phyloP scores from a whole-genome alignment of 1,139 yeast species.

The Debaryomycetaceae sp. region DNA sequence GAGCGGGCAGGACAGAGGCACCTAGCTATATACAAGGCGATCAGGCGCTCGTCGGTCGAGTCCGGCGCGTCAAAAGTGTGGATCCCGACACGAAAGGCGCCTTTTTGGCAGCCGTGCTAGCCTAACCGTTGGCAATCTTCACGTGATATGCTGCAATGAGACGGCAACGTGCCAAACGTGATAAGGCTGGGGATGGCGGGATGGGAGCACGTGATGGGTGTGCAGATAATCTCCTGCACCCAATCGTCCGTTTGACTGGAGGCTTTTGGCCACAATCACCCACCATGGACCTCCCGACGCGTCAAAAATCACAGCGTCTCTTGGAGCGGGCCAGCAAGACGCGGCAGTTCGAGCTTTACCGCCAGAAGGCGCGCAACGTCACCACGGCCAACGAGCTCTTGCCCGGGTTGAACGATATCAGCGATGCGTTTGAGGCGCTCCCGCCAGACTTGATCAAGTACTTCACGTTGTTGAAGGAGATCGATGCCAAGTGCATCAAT shows the following conservation, averaged over 20 bases:
- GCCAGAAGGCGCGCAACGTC: constrained; percentile 29
- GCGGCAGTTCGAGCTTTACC: constrained; percentile 31
- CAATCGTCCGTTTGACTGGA: no score
- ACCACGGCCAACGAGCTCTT: constrained; percentile 44
- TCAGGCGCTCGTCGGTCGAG: no score
- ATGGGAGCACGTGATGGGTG: neutral
- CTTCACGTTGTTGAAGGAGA: constrained; percentile 83
- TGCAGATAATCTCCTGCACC: no score
- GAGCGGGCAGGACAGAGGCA: no score
- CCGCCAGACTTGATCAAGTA: constrained; percentile 82
- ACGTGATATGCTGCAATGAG: constrained; percentile 9
- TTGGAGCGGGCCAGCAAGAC: constrained; percentile 20
- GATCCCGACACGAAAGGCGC: constrained; percentile 5
- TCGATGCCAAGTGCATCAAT: constrained; percentile 87
- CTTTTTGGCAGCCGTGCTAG: constrained; percentile 3
- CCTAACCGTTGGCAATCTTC: constrained; percentile 7
- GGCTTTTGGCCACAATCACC: constrained; percentile 16
- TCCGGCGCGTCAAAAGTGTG: constrained; percentile 9
- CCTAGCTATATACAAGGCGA: no score
- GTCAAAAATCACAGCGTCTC: constrained; percentile 47
- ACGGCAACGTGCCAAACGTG: neutral
- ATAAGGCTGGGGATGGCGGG: neutral
- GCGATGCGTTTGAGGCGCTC: constrained; percentile 88
- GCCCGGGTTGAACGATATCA: constrained; percentile 88
- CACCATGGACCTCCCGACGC: constrained; percentile 39